Base-by-base conservation (phyloP, 139 green algal genomes). In the Tetradesmus lagerheimii region DNA sequence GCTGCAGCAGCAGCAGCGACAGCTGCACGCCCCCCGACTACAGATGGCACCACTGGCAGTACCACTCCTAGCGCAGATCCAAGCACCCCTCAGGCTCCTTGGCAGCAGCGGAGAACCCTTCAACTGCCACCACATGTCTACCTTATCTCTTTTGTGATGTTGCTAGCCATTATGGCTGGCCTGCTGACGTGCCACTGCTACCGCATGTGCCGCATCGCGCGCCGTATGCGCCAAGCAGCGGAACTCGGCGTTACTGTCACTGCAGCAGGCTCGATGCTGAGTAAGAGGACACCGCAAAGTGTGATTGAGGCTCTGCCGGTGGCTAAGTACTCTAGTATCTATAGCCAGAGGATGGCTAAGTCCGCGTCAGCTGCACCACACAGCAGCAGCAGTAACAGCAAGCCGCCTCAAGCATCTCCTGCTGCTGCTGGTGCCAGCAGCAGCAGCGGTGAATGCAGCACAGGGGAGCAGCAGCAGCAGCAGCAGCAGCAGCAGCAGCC, bases 121-220 rank as follows among this genome's bases (percentile, higher is more conserved):
- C 83, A 88, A 38, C 83, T 88, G 8, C 83, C 83, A 8, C 83
- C 83, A 12, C 83, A 88, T 18, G 83, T 88, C 1, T 88, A 88
- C n/a, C 83, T 88, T 27, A 88, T 88, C 71, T 80, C 64, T 5
- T 88, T 88, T 75, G 83, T 88, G 16, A 88, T 88, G 83, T 39
- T 88, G 64, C 41, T 88, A 9, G 82, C 82, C 1, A 87, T 87
- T 6, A 87, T 87, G 82, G 82, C 47, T 35, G 53, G 23, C 25
- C 82, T 87, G 57, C 82, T 87, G 34, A 87, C 23, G 57, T 87
- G 82, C 23, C 82, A 87, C 34, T 87, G 82, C 82, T 87, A 57
- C 53, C 34, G 82, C 11, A 87, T 87, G 82, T 87, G 82, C 82
- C 53, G 82, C 34, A 87, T 87, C 38, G 82, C 82, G 1, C 82